Percentiles rank a stretch among this genome's conserved stretches.
Conservation (phyloP, 352 stramenopile genomes). For the Phytophthora foliorum region DNA sequence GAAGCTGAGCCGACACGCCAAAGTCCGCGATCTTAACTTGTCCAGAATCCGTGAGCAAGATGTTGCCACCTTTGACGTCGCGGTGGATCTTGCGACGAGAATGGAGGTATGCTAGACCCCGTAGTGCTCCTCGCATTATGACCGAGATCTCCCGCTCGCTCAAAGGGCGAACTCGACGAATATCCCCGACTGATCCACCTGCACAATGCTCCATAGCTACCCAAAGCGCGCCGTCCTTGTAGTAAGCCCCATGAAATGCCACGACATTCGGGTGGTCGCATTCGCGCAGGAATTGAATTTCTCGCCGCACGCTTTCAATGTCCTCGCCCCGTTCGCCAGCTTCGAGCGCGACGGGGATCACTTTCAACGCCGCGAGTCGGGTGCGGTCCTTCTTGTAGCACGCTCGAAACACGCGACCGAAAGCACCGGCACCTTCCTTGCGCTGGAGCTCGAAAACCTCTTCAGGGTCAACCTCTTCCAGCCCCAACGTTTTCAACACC, state of each 20-base stretch:
- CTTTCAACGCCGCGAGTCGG: constrained; percentile 70
- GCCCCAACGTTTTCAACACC: constrained; percentile 61
- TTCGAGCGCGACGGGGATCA: constrained; percentile 75
- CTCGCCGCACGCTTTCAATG: constrained; percentile 72
- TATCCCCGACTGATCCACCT: constrained; percentile 83
- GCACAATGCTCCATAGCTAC: constrained; percentile 93
- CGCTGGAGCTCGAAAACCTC: constrained; percentile 79
- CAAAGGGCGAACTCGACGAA: constrained; percentile 58
- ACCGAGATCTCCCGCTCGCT: constrained; percentile 80
- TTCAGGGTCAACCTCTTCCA: constrained; percentile 70
- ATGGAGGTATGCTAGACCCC: constrained; percentile 89
- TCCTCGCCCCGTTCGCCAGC: constrained; percentile 71
- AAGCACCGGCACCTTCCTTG: constrained; percentile 77
- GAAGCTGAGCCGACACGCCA: constrained; percentile 78
- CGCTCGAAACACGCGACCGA: constrained; percentile 74
- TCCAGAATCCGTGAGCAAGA: constrained; percentile 93
- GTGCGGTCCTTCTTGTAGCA: constrained; percentile 56
- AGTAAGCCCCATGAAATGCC: constrained; percentile 81
- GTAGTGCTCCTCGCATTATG: constrained; percentile 80
- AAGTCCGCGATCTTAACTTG: constrained; percentile 97
- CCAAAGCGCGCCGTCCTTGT: constrained; percentile 88
- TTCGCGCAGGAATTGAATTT: constrained; percentile 81
- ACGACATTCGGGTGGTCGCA: constrained; percentile 84
- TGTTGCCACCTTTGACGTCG: constrained; percentile 96
- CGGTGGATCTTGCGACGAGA: constrained; percentile 91